Percentiles rank a stretch among this genome's conserved stretches.
These are phyloP conservation scores for Miscanthus lutarioriparius DNA, from an alignment of 176 grass and related monocot species.

Conservation along the genomic window DNA sequence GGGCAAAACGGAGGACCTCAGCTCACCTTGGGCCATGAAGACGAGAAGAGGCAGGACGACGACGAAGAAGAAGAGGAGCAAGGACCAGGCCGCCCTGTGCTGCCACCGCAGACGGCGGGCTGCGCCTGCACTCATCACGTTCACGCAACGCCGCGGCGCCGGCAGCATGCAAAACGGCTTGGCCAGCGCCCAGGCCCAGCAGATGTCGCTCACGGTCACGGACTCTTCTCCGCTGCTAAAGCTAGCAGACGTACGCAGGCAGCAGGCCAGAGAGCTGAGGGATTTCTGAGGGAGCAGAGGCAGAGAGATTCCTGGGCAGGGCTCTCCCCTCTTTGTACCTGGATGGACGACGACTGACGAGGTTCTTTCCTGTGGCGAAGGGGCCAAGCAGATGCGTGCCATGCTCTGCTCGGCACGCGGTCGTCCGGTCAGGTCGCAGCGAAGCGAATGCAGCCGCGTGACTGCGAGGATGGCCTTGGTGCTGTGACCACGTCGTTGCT, in stretches of 20 bases:
- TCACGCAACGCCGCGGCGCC: neutral
- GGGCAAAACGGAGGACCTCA: neutral
- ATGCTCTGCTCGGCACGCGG: neutral
- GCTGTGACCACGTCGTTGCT: neutral
- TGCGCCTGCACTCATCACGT: too few relatives aligned
- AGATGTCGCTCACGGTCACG: neutral
- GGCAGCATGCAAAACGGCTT: neutral
- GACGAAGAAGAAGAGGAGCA: neutral
- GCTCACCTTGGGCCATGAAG: neutral
- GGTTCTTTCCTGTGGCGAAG: neutral
- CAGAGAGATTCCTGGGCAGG: too few relatives aligned
- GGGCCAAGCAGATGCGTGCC: conserved; percentile 10
- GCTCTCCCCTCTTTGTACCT: neutral
- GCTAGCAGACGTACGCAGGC: too few relatives aligned
- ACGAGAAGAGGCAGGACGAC: neutral
- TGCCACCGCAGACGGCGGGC: neutral
- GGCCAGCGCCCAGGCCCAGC: too few relatives aligned
- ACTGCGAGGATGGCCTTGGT: neutral
- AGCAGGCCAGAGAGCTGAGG: neutral
- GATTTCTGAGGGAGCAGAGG: too few relatives aligned
- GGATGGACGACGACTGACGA: conserved; percentile 18
- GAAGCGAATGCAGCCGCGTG: neutral
- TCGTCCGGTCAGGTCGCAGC: conserved; percentile 3
- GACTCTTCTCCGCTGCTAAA: neutral
- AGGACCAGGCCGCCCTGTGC: neutral